A percentile compares a stretch with the other conserved stretches of the same genome.
Conservation (phyloP, 768 basidiomycete genomes). For the Hemileccinum rubropunctum region DNA sequence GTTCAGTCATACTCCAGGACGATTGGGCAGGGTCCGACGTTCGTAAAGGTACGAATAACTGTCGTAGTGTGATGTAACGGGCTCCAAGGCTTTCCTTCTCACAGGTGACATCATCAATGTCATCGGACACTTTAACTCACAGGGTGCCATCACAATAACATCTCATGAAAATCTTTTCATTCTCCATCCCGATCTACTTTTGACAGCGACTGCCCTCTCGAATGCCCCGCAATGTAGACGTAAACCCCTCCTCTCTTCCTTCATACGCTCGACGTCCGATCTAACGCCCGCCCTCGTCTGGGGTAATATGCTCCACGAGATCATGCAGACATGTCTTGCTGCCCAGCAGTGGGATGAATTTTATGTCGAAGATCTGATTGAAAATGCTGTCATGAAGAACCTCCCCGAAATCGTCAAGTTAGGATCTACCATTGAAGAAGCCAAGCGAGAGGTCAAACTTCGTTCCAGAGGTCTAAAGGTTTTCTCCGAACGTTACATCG, state of each 20-base stretch:
- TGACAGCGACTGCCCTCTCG: slow-evolving; percentile 88
- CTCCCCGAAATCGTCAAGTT: slow-evolving; percentile 65
- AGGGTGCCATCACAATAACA: slow-evolving; percentile 55
- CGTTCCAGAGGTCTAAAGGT: slow-evolving; percentile 63
- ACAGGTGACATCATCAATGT: slow-evolving; percentile 82
- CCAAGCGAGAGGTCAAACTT: slow-evolving; percentile 55
- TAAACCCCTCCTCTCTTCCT: slow-evolving; percentile 74
- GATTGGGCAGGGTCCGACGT: slow-evolving; percentile 75
- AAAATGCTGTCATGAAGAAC: slow-evolving; percentile 48
- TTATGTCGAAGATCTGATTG: slow-evolving; percentile 61
- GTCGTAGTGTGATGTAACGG: background rate
- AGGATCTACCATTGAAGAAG: slow-evolving; percentile 56
- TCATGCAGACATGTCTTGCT: slow-evolving; percentile 77
- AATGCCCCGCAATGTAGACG: slow-evolving; percentile 81
- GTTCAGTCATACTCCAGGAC: slow-evolving; percentile 62
- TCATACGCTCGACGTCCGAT: slow-evolving; percentile 58
- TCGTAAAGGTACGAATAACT: slow-evolving; percentile 47
- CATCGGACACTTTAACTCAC: slow-evolving; percentile 46
- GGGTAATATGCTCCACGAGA: slow-evolving; percentile 92
- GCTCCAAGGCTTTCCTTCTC: background rate
- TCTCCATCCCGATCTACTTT: slow-evolving; percentile 87
- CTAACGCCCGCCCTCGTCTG: slow-evolving; percentile 72
- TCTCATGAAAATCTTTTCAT: slow-evolving; percentile 70
- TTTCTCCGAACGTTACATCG: slow-evolving; percentile 68
- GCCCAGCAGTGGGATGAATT: slow-evolving; percentile 59